These are phyloP conservation scores for Lactarius pseudohatsudake DNA, from an alignment of 768 basidiomycete genomes.

Conservation along the genomic window DNA sequence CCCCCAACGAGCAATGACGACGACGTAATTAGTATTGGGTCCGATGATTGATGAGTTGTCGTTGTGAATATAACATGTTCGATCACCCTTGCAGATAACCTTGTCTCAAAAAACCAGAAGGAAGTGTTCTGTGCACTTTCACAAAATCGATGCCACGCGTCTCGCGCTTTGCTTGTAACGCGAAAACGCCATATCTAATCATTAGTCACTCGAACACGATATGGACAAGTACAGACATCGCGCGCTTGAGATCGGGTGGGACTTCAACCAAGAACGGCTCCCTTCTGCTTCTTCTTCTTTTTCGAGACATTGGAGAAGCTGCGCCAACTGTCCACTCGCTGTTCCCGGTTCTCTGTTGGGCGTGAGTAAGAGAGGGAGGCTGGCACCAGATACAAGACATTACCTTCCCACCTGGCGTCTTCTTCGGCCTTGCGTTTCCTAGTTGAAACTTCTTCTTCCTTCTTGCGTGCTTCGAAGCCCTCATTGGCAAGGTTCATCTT, in stretches of 20 bases:
- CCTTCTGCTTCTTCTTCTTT: slow-evolving; percentile 84
- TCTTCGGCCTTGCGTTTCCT: slow-evolving; percentile 89
- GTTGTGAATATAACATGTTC: neutral
- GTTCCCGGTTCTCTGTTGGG: slow-evolving; percentile 65
- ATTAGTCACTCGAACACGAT: slow-evolving; percentile 21
- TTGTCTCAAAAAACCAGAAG: neutral
- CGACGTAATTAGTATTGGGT: slow-evolving; percentile 26
- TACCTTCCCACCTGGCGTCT: slow-evolving; percentile 89
- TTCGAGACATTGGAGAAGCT: slow-evolving; percentile 62
- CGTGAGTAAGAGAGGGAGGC: slow-evolving; percentile 6
- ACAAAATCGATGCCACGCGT: neutral
- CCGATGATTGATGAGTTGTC: slow-evolving; percentile 15
- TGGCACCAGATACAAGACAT: slow-evolving; percentile 22
- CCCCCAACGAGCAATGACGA: slow-evolving; percentile 6
- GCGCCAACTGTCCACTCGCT: slow-evolving; percentile 85
- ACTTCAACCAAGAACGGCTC: slow-evolving; percentile 57
- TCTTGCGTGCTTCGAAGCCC: slow-evolving; percentile 89
- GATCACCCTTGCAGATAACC: neutral
- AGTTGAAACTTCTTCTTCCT: slow-evolving; percentile 76
- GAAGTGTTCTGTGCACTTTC: no score
- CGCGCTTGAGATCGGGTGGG: neutral
- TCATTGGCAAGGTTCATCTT: slow-evolving; percentile 93
- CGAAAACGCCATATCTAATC: slow-evolving; percentile 16
- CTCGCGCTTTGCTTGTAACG: neutral
- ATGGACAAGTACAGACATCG: slow-evolving; percentile 22